Conservation (phyloP, 2,329 filamentous ascomycete species). For the Venturia carpophila region DNA sequence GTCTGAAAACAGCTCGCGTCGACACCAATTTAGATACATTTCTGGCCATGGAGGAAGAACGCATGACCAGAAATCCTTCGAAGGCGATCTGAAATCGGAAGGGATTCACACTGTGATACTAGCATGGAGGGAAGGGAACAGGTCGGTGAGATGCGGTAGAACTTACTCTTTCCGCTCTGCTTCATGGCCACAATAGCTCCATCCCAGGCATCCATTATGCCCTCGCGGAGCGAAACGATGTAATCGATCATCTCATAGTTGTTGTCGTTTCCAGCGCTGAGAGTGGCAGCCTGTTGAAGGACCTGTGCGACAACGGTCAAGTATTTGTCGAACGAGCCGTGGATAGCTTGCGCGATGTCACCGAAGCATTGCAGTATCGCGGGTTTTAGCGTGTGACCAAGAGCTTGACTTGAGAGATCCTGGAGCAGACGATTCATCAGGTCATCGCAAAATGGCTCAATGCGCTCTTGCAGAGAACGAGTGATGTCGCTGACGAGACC, state of each 20-base stretch:
- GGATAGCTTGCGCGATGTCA: conserved; percentile 92
- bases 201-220: conserved; percentile 98
- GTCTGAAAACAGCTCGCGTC: neutral
- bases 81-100: too few relatives aligned
- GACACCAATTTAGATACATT: conserved; percentile 30
- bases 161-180: conserved; percentile 54
- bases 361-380: conserved; percentile 97
- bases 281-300: conserved; percentile 81
- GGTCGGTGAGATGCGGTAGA: too few relatives aligned
- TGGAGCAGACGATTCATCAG: conserved; percentile 98
- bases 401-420: conserved; percentile 77
- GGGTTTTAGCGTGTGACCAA: conserved; percentile 95
- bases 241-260: conserved; percentile 97
- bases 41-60: conserved; percentile 23
- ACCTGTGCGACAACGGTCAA: conserved; percentile 87
- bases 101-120: too few relatives aligned
- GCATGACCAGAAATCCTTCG: neutral
- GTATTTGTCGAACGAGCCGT: conserved; percentile 86
- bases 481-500: conserved; percentile 95
- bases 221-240: conserved; percentile 86
- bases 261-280: conserved; percentile 69
- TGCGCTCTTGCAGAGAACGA: conserved; percentile 78
- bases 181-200: conserved; percentile 95
- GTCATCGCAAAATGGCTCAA: conserved; percentile 89
- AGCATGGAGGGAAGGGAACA: too few relatives aligned